Percentiles rank a stretch among this genome's conserved stretches.
phyloP scores from a whole-genome alignment of 75 land plant genomes.

The Larix kaempferi region DNA sequence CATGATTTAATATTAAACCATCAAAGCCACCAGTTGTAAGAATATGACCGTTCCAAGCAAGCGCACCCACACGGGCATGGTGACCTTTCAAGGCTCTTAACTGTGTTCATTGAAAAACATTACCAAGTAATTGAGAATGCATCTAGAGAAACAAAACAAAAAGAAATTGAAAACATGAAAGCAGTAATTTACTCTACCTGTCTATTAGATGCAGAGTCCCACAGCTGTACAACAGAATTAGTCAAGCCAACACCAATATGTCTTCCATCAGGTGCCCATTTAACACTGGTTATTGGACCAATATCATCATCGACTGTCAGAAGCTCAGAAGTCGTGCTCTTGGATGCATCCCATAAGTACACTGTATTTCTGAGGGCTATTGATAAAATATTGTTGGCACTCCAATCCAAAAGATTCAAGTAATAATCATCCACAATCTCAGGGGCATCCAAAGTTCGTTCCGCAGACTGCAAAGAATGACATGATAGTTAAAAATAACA shows the following conservation, averaged over 20 bases:
- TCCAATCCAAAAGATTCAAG: slow-evolving; percentile 88
- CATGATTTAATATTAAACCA: slow-evolving; percentile 61
- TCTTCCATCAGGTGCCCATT: slow-evolving; percentile 86
- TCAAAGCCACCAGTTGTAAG: slow-evolving; percentile 78
- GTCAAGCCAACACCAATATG: slow-evolving; percentile 76
- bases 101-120: slow-evolving; percentile 20
- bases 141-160: not conserved
- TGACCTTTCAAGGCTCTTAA: slow-evolving; percentile 65
- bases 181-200: slow-evolving; percentile 18
- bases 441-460: slow-evolving; percentile 87
- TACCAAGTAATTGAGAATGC: not conserved
- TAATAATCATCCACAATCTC: slow-evolving; percentile 91
- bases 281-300: slow-evolving; percentile 85
- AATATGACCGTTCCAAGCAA: slow-evolving; percentile 76
- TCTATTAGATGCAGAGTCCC: slow-evolving; percentile 57
- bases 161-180: not conserved
- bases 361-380: slow-evolving; percentile 78
- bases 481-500: too few species aligned
- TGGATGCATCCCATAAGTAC: slow-evolving; percentile 78
- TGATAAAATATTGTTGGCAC: slow-evolving; percentile 67
- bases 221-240: slow-evolving; percentile 74
- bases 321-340: slow-evolving; percentile 65
- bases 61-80: slow-evolving; percentile 52
- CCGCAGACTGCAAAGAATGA: slow-evolving; percentile 44
- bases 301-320: slow-evolving; percentile 62